phyloP scores from a whole-genome alignment of 441 rosid genomes.

The Caryocar brasiliense region DNA sequence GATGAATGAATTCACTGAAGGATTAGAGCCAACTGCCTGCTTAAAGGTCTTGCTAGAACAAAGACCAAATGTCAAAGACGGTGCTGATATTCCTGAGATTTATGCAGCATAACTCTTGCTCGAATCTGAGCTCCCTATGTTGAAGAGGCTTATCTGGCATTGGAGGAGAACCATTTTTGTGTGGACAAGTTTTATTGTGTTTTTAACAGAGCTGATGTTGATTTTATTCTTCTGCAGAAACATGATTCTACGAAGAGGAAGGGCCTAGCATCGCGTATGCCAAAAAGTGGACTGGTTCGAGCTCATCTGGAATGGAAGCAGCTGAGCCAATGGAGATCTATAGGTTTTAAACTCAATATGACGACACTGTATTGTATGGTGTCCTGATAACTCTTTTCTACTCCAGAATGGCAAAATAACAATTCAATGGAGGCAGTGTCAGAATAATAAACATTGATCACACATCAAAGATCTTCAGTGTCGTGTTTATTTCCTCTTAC shows the following conservation, averaged over 20 bases:
- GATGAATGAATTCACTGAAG: conserved; percentile 15
- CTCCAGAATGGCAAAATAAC: too few relatives aligned
- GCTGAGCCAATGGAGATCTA: too few relatives aligned
- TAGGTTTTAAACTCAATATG: too few relatives aligned
- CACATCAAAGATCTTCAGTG: too few relatives aligned
- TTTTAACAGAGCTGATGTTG: conserved; percentile 8
- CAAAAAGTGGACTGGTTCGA: neutral
- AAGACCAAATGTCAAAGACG: conserved; percentile 17
- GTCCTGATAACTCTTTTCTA: too few relatives aligned
- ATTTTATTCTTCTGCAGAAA: conserved; percentile 12
- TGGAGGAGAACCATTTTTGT: conserved; percentile 30
- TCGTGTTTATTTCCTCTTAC: too few relatives aligned
- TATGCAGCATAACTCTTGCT: conserved; percentile 22
- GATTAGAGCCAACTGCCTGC: conserved; percentile 13
- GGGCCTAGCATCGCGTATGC: neutral
- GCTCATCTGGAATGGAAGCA: conserved; percentile 6
- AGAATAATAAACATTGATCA: too few relatives aligned
- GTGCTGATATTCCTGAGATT: conserved; percentile 28
- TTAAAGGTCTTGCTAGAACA: conserved; percentile 22
- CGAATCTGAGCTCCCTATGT: conserved; percentile 20
- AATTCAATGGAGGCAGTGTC: too few relatives aligned
- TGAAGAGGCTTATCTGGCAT: conserved; percentile 16
- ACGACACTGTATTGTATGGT: too few relatives aligned
- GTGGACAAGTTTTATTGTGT: conserved; percentile 20
- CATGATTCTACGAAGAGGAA: conserved; percentile 13